Evolutionary conservation across 805 yeast genomes (phyloP).

Genomic region (Ogataea angusta): DNA sequence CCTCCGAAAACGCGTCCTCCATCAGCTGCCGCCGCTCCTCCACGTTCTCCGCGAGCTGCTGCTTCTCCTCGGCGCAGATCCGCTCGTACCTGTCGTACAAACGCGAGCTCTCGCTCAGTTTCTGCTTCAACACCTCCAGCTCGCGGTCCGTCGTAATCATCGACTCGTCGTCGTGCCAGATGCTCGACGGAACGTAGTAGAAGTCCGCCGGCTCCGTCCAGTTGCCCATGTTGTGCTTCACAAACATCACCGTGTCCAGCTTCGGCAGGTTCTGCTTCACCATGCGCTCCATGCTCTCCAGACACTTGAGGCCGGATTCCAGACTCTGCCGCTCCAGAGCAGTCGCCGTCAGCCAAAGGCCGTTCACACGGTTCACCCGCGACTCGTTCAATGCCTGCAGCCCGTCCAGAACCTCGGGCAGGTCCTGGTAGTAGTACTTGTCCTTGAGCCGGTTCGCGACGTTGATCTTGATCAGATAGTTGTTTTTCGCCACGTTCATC

Average conservation of each 20-base stretch:
- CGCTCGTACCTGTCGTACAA: conserved; percentile 40
- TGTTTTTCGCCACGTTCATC: conserved; percentile 87
- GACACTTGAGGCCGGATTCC: conserved; percentile 44
- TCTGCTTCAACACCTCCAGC: conserved; percentile 51
- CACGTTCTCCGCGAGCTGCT: conserved; percentile 42
- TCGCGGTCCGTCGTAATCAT: conserved; percentile 58
- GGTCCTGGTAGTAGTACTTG: conserved; percentile 86
- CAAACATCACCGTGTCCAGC: conserved; percentile 84
- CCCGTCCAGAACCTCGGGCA: conserved; percentile 85
- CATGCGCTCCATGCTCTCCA: conserved; percentile 49
- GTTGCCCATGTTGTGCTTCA: conserved; percentile 71
- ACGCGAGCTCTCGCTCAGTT: conserved; percentile 40
- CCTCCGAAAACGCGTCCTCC: conserved; percentile 32
- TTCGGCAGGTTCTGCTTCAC: conserved; percentile 67
- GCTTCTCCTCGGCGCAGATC: conserved; percentile 46
- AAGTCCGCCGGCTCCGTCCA: conserved; percentile 91
- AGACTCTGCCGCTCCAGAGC: conserved; percentile 50
- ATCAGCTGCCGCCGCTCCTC: conserved; percentile 34
- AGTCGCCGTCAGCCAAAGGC: conserved; percentile 59
- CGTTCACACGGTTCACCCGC: conserved; percentile 68
- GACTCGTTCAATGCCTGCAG: conserved; percentile 81
- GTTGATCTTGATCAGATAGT: conserved; percentile 73
- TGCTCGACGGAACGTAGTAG: conserved; percentile 78
- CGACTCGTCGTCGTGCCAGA: conserved; percentile 96
- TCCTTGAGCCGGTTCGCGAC: conserved; percentile 90